phyloP scores from a whole-genome alignment of 148 eudicot genomes.

The Diospyros lotus region DNA sequence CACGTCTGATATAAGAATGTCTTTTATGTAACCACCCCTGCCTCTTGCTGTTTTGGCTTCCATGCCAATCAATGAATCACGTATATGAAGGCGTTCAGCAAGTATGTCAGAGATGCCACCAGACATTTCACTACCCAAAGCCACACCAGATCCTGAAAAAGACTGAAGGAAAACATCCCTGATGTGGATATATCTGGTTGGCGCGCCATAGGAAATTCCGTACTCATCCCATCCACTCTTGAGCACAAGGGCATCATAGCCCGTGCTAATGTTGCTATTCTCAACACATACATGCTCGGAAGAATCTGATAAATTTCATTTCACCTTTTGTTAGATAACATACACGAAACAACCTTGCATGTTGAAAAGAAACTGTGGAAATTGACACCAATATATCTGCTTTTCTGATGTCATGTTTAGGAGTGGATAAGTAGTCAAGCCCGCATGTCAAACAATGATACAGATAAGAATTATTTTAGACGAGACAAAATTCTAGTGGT shows the following conservation, averaged over 20 bases:
- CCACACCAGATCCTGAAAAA: conserved; percentile 47
- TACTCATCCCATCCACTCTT: conserved; percentile 82
- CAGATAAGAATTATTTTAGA: background rate
- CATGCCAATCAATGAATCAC: conserved; percentile 41
- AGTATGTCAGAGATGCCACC: conserved; percentile 58
- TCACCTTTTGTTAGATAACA: conserved; percentile 2
- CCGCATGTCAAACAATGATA: background rate
- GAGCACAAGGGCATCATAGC: conserved; percentile 47
- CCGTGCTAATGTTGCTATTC: conserved; percentile 53
- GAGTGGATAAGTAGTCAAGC: background rate
- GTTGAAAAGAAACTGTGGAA: background rate
- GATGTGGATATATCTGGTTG: conserved; percentile 43
- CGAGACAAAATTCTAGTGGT: background rate
- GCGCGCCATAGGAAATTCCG: conserved; percentile 43
- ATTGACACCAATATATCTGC: background rate
- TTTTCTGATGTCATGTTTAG: background rate
- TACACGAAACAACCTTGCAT: background rate
- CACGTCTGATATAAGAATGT: conserved; percentile 32
- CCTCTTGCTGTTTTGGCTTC: conserved; percentile 51
- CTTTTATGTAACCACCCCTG: conserved; percentile 48
- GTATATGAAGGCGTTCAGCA: conserved; percentile 35
- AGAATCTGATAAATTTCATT: conserved; percentile 42
- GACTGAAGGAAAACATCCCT: conserved; percentile 35
- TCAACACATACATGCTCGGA: conserved; percentile 58
- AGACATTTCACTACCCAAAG: conserved; percentile 72